Conservation (phyloP, 2,329 filamentous ascomycete species). For the Xylariales sp. region DNA sequence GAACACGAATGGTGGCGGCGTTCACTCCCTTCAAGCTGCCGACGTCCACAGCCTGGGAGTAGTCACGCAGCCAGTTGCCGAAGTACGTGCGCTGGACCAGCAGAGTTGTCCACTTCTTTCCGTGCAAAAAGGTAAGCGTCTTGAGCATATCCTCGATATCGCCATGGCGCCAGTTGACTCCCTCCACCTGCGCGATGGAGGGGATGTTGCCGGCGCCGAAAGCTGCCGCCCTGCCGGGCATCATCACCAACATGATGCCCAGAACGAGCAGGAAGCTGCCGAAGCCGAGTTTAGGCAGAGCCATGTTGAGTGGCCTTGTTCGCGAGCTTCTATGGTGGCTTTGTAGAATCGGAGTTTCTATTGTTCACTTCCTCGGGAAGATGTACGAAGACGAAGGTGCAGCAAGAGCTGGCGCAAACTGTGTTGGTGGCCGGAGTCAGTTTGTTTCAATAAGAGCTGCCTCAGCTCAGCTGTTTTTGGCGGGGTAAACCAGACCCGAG, state of each 20-base stretch:
- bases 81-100: slow-evolving; percentile 77
- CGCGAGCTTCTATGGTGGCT: no score
- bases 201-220: slow-evolving; percentile 71
- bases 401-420: no score
- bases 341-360: background rate
- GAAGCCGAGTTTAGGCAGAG: slow-evolving; percentile 41
- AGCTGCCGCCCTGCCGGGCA: slow-evolving; percentile 53
- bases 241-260: slow-evolving; percentile 49
- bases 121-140: slow-evolving; percentile 69
- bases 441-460: no score
- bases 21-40: slow-evolving; percentile 76
- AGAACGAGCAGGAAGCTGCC: slow-evolving; percentile 49
- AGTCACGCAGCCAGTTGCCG: slow-evolving; percentile 83
- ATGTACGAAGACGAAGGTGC: no score
- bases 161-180: slow-evolving; percentile 67
- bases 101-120: slow-evolving; percentile 81
- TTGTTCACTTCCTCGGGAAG: background rate
- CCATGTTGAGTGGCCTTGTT: slow-evolving; percentile 31
- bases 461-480: no score
- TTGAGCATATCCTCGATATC: slow-evolving; percentile 82
- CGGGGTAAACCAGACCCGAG: no score
- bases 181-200: slow-evolving; percentile 59
- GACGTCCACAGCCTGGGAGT: slow-evolving; percentile 79
- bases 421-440: no score
- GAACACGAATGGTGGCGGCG: slow-evolving; percentile 70